Percentiles rank a stretch among this genome's conserved stretches.
phyloP scores from a whole-genome alignment of 495 filamentous ascomycete species.

The Terfezia claveryi region DNA sequence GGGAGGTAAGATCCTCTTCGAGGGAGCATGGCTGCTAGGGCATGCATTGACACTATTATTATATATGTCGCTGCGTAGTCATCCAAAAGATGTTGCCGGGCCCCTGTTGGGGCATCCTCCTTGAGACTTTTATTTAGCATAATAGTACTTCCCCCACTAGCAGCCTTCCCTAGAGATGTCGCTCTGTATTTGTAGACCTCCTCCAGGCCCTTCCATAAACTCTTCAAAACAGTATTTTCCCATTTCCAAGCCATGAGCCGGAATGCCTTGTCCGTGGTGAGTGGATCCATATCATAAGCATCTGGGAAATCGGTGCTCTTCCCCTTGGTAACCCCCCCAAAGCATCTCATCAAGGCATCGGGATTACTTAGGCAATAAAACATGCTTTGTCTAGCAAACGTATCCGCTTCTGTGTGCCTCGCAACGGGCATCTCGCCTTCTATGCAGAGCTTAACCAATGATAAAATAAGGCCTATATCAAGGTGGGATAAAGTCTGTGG shows the following conservation, averaged over 20 bases:
- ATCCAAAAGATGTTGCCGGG: conserved; percentile 28
- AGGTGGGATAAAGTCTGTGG: conserved; percentile 27
- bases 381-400: conserved; percentile 50
- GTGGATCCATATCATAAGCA: conserved; percentile 21
- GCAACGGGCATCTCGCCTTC: conserved; percentile 5
- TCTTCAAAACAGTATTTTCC: conserved; percentile 41
- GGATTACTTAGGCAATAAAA: conserved; percentile 52
- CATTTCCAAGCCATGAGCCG: conserved; percentile 10
- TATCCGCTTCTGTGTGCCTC: conserved; percentile 25
- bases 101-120: conserved; percentile 5
- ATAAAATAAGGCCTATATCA: conserved; percentile 16
- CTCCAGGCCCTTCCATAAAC: conserved; percentile 52
- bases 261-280: conserved; percentile 24
- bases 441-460: conserved; percentile 9
- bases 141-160: background rate
- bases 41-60: conserved; percentile 33
- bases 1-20: background rate
- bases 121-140: conserved; percentile 35
- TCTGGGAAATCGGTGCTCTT: conserved; percentile 14
- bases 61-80: conserved; percentile 32
- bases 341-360: conserved; percentile 40
- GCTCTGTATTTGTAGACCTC: conserved; percentile 29
- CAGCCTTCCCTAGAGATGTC: background rate
- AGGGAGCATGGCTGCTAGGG: conserved; percentile 32
- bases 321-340: conserved; percentile 32